phyloP scores from a whole-genome alignment of 345 rosid species.

The Eucalyptus pumila region DNA sequence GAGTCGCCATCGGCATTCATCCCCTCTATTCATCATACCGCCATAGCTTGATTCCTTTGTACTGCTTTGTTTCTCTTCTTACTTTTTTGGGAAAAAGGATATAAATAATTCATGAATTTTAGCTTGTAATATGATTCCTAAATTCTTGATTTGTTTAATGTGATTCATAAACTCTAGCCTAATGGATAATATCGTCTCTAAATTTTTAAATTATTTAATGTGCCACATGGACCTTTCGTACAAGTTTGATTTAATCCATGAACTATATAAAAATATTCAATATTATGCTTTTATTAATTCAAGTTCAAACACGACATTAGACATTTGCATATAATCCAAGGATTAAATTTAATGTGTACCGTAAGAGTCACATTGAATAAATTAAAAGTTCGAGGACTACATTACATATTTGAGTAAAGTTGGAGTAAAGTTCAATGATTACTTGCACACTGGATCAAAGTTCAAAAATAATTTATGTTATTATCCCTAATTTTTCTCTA shows the following conservation, averaged over 20 bases:
- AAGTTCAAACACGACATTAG: background rate
- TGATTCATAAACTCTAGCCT: background rate
- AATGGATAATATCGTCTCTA: too few species aligned
- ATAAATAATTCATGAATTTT: too few species aligned
- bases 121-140: background rate
- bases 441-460: background rate
- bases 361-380: too few species aligned
- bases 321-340: background rate
- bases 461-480: too few species aligned
- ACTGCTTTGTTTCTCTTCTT: background rate
- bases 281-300: too few species aligned
- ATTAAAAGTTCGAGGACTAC: too few species aligned
- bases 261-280: too few species aligned
- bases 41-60: background rate
- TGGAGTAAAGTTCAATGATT: too few species aligned
- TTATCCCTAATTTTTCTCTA: background rate
- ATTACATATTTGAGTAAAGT: too few species aligned
- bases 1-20: background rate
- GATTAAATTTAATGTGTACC: background rate
- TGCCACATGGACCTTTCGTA: background rate
- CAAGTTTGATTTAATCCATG: background rate
- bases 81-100: background rate
- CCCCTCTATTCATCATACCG: background rate
- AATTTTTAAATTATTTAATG: too few species aligned
- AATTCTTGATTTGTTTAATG: too few species aligned